A percentile compares a stretch with the other conserved stretches of the same genome.
phyloP scores from a whole-genome alignment of 2,329 filamentous ascomycete species.

The Penicillium paneum region DNA sequence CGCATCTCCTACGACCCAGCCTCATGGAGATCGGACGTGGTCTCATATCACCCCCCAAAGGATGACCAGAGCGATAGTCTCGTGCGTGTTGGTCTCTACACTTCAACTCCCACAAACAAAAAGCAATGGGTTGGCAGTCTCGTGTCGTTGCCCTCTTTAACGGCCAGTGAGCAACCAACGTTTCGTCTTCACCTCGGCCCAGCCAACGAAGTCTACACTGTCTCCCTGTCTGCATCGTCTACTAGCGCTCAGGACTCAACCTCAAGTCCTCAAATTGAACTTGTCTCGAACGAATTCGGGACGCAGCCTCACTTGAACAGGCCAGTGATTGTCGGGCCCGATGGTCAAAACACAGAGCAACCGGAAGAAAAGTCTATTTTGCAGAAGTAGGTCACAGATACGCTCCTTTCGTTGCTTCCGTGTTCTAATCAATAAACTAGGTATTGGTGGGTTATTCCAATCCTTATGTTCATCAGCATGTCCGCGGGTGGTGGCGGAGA shows the following conservation, averaged over 20 bases:
- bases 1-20: slow-evolving; percentile 42
- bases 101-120: slow-evolving; percentile 26
- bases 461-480: slow-evolving; percentile 42
- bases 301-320: slow-evolving; percentile 41
- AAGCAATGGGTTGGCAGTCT: slow-evolving; percentile 44
- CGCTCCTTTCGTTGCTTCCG: neutral
- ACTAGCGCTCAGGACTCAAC: slow-evolving; percentile 16
- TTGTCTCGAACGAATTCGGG: slow-evolving; percentile 33
- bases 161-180: slow-evolving; percentile 26
- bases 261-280: slow-evolving; percentile 29
- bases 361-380: slow-evolving; percentile 45
- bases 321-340: slow-evolving; percentile 39
- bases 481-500: slow-evolving; percentile 38
- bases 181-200: slow-evolving; percentile 42
- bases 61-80: slow-evolving; percentile 45
- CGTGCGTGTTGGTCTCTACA: slow-evolving; percentile 54
- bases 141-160: slow-evolving; percentile 37
- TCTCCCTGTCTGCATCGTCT: slow-evolving; percentile 34
- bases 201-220: slow-evolving; percentile 38
- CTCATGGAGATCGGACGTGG: slow-evolving; percentile 35
- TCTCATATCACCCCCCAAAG: slow-evolving; percentile 40
- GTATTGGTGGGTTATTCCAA: slow-evolving; percentile 49
- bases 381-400: slow-evolving; percentile 37
- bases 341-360: slow-evolving; percentile 39
- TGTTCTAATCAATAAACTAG: slow-evolving; percentile 23